Percentiles rank a stretch among this genome's conserved stretches.
Conservation (phyloP, 2,329 filamentous ascomycete species). For the Pestalotiopsis sp. region DNA sequence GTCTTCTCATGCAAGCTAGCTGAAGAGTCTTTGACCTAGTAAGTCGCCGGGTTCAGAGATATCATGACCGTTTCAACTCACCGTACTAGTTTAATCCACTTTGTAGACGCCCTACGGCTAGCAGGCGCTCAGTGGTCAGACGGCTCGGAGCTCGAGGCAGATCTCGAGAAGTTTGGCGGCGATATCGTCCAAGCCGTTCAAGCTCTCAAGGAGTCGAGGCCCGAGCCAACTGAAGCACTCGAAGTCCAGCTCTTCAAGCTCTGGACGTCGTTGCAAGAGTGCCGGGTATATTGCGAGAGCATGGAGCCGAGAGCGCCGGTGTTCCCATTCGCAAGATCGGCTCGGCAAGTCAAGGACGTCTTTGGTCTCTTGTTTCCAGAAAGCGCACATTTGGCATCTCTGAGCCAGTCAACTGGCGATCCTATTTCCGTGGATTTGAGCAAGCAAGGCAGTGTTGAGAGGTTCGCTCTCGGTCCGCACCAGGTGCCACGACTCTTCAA, state of each 20-base stretch:
- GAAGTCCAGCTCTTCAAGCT: conserved; percentile 22
- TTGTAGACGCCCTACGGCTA: conserved; percentile 21
- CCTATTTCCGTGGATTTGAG: not conserved
- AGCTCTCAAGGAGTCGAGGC: conserved; percentile 35
- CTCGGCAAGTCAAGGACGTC: conserved; percentile 34
- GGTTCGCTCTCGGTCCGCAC: conserved; percentile 22
- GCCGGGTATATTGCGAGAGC: conserved; percentile 25
- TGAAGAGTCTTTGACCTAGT: conserved; percentile 33
- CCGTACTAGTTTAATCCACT: conserved; percentile 26
- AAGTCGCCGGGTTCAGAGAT: conserved; percentile 5
- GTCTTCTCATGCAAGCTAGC: conserved; percentile 39
- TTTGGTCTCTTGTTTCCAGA: conserved; percentile 27
- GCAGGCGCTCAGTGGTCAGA: conserved; percentile 24
- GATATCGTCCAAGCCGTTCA: conserved; percentile 40
- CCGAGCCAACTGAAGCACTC: conserved; percentile 21
- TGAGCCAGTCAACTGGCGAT: not conserved
- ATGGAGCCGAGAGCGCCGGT: conserved; percentile 12
- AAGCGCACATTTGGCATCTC: not conserved
- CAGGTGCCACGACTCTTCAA: conserved; percentile 29
- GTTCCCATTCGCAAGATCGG: conserved; percentile 30
- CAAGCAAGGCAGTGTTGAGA: conserved; percentile 17
- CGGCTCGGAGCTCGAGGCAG: conserved; percentile 22
- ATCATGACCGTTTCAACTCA: not conserved
- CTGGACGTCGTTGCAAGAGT: conserved; percentile 21
- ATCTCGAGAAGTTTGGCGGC: conserved; percentile 31